Evolutionary conservation across 2,329 filamentous ascomycete genomes (phyloP).

Genomic region (Catunica adiposa): DNA sequence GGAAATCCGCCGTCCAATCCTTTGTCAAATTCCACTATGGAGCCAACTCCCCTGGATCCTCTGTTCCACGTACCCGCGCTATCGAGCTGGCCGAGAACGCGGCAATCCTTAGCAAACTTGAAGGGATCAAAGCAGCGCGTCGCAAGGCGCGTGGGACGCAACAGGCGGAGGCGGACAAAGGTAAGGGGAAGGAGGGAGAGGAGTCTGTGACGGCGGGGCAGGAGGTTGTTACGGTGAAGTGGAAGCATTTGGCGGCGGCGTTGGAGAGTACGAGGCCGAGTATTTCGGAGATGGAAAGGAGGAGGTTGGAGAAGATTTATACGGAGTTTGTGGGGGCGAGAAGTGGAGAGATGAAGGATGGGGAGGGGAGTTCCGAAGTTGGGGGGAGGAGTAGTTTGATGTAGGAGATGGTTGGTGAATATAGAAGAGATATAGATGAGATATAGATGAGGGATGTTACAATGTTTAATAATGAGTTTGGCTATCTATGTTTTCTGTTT

Average conservation of each 20-base stretch:
- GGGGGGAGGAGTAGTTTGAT: conserved; percentile 87
- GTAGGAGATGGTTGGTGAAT: conserved; percentile 32
- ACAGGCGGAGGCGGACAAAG: conserved; percentile 18
- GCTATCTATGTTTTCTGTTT: background rate
- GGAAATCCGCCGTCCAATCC: conserved; percentile 24
- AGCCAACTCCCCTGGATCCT: conserved; percentile 30
- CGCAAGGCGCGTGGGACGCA: conserved; percentile 21
- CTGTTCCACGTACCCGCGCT: conserved; percentile 32
- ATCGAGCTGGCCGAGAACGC: conserved; percentile 56
- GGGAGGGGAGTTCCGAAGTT: conserved; percentile 80
- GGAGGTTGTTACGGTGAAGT: conserved; percentile 61
- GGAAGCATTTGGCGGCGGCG: conserved; percentile 67
- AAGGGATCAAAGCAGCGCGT: conserved; percentile 57
- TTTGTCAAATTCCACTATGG: conserved; percentile 81
- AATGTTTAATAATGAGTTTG: background rate
- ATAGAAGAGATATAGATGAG: background rate
- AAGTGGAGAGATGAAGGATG: conserved; percentile 89
- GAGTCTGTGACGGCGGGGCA: background rate
- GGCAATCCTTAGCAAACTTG: conserved; percentile 64
- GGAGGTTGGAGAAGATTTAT: conserved; percentile 65
- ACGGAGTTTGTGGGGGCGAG: conserved; percentile 80
- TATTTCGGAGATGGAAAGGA: conserved; percentile 63
- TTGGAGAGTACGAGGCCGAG: conserved; percentile 64
- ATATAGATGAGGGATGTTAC: background rate
- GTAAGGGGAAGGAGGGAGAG: background rate